Conservation (phyloP, 345 rosid genomes). For the Eucalyptus lansdowneana region DNA sequence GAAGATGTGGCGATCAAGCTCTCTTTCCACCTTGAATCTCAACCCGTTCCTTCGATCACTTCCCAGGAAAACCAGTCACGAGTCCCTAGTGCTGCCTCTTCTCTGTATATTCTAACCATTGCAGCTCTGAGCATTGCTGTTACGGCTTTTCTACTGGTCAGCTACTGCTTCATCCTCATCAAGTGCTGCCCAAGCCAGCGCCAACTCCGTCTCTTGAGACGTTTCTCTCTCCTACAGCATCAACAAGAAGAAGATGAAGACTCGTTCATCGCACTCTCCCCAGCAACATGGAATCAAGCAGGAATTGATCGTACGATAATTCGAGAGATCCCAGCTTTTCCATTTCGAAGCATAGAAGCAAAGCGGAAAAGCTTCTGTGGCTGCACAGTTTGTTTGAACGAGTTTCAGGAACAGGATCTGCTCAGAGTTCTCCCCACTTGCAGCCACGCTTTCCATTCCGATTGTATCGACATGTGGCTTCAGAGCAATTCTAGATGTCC, state of each 20-base stretch:
- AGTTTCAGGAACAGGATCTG: slow-evolving; percentile 44
- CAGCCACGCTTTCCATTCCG: slow-evolving; percentile 47
- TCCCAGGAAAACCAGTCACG: not conserved
- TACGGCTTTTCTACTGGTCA: slow-evolving; percentile 26
- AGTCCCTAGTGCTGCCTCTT: slow-evolving; percentile 11
- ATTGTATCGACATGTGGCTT: slow-evolving; percentile 57
- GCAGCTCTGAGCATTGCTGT: slow-evolving; percentile 17
- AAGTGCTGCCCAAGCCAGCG: slow-evolving; percentile 32
- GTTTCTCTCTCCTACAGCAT: slow-evolving; percentile 3
- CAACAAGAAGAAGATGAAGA: slow-evolving; percentile 13
- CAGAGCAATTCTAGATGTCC: slow-evolving; percentile 52
- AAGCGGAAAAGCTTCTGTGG: slow-evolving; percentile 10
- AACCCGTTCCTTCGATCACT: not conserved
- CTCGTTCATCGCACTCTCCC: slow-evolving; percentile 49
- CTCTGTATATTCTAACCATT: slow-evolving; percentile 27
- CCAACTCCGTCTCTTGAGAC: slow-evolving; percentile 13
- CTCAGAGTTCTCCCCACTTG: slow-evolving; percentile 49
- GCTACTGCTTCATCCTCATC: slow-evolving; percentile 24
- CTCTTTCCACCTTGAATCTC: not conserved
- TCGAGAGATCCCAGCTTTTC: slow-evolving; percentile 37
- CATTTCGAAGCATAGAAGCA: slow-evolving; percentile 12
- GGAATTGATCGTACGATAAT: slow-evolving; percentile 39
- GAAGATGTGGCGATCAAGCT: not conserved
- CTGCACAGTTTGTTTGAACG: slow-evolving; percentile 55
- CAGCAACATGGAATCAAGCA: slow-evolving; percentile 28